phyloP scores from a whole-genome alignment of 768 basidiomycete species.

The Phaeotremella fagi region DNA sequence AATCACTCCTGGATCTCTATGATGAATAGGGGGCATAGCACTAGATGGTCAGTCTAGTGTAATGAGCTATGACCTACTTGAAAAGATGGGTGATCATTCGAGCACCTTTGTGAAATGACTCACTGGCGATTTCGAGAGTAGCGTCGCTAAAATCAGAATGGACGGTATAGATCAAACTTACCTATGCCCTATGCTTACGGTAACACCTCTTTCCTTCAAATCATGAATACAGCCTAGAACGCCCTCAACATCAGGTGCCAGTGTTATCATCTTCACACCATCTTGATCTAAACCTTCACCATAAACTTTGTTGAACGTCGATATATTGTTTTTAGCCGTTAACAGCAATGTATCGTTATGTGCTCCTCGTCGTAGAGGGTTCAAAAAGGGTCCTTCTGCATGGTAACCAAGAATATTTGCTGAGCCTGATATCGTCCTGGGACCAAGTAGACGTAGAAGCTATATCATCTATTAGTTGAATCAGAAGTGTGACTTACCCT shows the following conservation, averaged over 20 bases:
- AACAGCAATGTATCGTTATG: no score
- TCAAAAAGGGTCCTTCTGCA: constrained; percentile 83
- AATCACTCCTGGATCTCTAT: constrained; percentile 86
- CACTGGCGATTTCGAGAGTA: constrained; percentile 65
- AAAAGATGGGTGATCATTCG: constrained; percentile 83
- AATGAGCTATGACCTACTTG: constrained; percentile 52
- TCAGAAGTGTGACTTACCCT: no score
- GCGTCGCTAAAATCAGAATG: constrained; percentile 57
- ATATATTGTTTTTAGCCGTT: no score
- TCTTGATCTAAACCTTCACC: neutral
- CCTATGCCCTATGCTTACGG: constrained; percentile 88
- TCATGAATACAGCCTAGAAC: constrained; percentile 68
- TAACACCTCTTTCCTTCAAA: constrained; percentile 62
- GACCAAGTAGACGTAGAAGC: no score
- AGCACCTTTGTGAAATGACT: constrained; percentile 71
- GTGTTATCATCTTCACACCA: constrained; percentile 76
- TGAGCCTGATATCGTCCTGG: constrained; percentile 53
- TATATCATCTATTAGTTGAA: no score
- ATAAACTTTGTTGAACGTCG: no score
- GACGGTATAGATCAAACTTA: constrained; percentile 38
- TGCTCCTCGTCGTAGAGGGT: no score
- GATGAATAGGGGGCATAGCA: constrained; percentile 49
- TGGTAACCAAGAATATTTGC: constrained; percentile 84
- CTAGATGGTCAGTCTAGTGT: neutral
- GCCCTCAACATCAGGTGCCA: constrained; percentile 79